These are phyloP conservation scores for Arachis hypogaea DNA, from an alignment of 306 rosid species.

Conservation along the genomic window DNA sequence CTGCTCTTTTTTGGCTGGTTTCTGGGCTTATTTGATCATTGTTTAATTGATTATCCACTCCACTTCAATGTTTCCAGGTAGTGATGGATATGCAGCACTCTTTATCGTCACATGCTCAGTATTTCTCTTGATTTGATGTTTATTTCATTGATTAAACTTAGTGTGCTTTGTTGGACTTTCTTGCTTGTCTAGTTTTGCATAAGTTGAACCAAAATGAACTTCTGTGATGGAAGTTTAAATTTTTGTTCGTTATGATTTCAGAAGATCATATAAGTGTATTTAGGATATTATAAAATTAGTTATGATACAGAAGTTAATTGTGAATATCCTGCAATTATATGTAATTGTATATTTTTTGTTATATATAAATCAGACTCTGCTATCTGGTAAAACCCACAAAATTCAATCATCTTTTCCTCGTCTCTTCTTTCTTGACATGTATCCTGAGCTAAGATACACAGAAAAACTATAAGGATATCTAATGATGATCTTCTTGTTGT, in stretches of 20 bases:
- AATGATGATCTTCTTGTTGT: no score
- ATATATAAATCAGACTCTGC: no score
- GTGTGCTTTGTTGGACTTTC: slow-evolving; percentile 3
- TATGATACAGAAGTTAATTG: no score
- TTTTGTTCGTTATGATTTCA: neutral
- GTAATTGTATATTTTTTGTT: no score
- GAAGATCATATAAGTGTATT: no score
- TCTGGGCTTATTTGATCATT: slow-evolving; percentile 33
- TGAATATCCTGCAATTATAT: no score
- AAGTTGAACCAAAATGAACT: slow-evolving; percentile 16
- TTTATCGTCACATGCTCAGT: slow-evolving; percentile 94
- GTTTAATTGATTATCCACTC: slow-evolving; percentile 37
- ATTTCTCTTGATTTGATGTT: slow-evolving; percentile 45
- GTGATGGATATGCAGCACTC: slow-evolving; percentile 90
- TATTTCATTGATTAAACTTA: slow-evolving; percentile 29
- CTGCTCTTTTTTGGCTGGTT: slow-evolving; percentile 16
- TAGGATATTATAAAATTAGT: no score
- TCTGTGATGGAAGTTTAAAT: slow-evolving; percentile 8
- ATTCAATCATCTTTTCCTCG: no score
- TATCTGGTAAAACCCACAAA: no score
- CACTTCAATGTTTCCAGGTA: slow-evolving; percentile 59
- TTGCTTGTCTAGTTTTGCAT: slow-evolving; percentile 29
- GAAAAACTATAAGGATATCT: no score
- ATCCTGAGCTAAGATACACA: no score
- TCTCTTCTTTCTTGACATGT: no score